Conservation (phyloP, 306 rosid species). For the Castanea mollissima region DNA sequence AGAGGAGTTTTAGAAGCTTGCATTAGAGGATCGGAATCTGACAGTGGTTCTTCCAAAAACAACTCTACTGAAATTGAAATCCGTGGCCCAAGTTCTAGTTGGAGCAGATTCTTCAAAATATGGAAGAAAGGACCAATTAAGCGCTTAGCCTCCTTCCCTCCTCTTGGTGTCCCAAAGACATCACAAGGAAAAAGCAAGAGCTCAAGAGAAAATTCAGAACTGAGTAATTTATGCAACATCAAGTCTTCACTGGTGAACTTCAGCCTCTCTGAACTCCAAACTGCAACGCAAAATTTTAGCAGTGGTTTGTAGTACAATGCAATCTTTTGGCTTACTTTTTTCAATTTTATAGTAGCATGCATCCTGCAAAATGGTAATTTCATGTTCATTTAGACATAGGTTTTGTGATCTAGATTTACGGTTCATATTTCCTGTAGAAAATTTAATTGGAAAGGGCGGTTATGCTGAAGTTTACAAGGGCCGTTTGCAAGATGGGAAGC, state of each 20-base stretch:
- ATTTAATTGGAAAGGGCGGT: constrained; percentile 80
- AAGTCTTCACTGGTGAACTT: constrained; percentile 50
- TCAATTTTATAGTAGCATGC: neutral
- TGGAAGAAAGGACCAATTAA: constrained; percentile 43
- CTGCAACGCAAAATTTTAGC: constrained; percentile 64
- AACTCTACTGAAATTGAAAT: constrained; percentile 19
- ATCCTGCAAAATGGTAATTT: neutral
- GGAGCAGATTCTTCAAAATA: constrained; percentile 45
- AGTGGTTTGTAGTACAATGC: constrained; percentile 37
- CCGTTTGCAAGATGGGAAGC: constrained; percentile 54
- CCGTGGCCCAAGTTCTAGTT: constrained; percentile 26
- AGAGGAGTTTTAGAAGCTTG: constrained; percentile 78
- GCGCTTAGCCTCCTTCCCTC: constrained; percentile 49
- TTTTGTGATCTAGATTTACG: constrained; percentile 10
- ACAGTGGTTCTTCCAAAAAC: constrained; percentile 19
- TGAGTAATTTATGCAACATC: constrained; percentile 38
- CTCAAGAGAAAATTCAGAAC: constrained; percentile 35
- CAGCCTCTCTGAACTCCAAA: constrained; percentile 44
- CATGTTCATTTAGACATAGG: constrained; percentile 8
- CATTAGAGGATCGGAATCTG: constrained; percentile 27
- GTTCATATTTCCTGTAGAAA: constrained; percentile 38
- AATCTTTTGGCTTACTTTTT: neutral
- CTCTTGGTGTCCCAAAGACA: constrained; percentile 45
- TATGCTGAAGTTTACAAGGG: constrained; percentile 75
- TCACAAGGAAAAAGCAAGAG: constrained; percentile 52